Evolutionary conservation across 75 land plant genomes (phyloP), one percentile per base, ranked within the genome.

Genomic region (Pinus tabuliformis): DNA sequence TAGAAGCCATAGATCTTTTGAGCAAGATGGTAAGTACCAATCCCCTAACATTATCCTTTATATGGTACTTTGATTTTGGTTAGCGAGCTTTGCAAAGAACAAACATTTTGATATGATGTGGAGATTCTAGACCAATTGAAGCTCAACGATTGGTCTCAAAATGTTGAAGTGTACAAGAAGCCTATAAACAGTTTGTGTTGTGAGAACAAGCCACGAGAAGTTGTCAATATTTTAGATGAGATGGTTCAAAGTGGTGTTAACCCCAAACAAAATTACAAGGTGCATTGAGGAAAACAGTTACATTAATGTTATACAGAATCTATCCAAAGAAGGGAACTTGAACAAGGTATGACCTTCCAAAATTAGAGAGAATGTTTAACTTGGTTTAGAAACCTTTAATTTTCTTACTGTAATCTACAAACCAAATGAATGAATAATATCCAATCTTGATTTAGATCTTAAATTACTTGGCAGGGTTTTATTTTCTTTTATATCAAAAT

Each of bases 111-210:
- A 39, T 84, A 92, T 65, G 92, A 85, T 0, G 17, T 82, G 36
- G 84, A 92, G 65, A 74, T 92, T 68, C 59, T 88, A 26, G 88
- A 89, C 74, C 82, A 91, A 59, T 88, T 94, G 97, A 81, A 86
- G 76, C 81, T 86, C 30, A 91, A 85, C 73, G 91, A 89, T 21
- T 84, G 81, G 59, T 82, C 86, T 76, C 90, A 91, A 13, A 90
- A 88, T 91, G 86, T 81, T 1, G 84, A 78, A 49, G 58, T 89
- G 77, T 89, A 82, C 56, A 63, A 76, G 13, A 89, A 58, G 26
- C 57, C 86, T 56, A 65, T 89, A 3, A 70, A 8, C 52, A 78
- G 85, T 3, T 78, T 86, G 42, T 87, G 83, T 61, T 74, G 72
- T 22, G 72, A 61, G 26, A 5, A 49, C 12, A 82, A 75, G 76